Evolutionary conservation across 805 yeast species (phyloP), one percentile per base, ranked within the genome.

Genomic region (Geotrichum ghanense): DNA sequence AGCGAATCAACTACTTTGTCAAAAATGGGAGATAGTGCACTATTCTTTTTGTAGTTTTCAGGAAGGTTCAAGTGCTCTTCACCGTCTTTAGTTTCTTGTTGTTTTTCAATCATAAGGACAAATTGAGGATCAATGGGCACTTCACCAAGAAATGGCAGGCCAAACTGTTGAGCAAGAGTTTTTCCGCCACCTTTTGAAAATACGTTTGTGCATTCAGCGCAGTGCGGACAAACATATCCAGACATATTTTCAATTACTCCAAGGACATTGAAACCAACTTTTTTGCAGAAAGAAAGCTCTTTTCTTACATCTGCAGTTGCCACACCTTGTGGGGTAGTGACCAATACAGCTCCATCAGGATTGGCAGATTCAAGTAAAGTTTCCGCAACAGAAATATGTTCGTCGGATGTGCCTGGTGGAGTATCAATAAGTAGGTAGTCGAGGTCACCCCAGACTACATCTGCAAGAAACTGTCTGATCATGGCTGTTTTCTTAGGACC

Each of bases 321-420:
- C 3, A 92, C 90, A 52, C 78, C 76, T 59, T 92, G 99, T 1
- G 99, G 98, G 0, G 98, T 92, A 0, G 98, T 92, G 4, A 92
- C 99, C 1, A 92, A 76, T 0, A 92, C 80, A 1, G 96, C 96
- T 0, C 97, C 97, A 56, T 87, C 95, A 1, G 90, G 87, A 22
- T 72, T 71, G 1, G 79, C 79, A 53, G 70, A 65, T 48, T 82
- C 66, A 26, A 58, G 60, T 37, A 92, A 70, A 62, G 88, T 95
- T 59, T 92, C 97, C 3, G 97, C 97, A 34, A 94, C 83, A 3
- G 96, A 88, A 34, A 92, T 92, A 62, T 92, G 99, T 62, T 92
- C 99, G 64, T 92, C 99, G 0, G 95, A 83, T 0, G 99, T 92
- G 0, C 99, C 99, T 0, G 99, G 99, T 1, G 99, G 99, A 0